A percentile compares a stretch with the other conserved stretches of the same genome.
Conservation (phyloP, 1,284 basidiomycete genomes). For the Coniferiporia sulphurascens region DNA sequence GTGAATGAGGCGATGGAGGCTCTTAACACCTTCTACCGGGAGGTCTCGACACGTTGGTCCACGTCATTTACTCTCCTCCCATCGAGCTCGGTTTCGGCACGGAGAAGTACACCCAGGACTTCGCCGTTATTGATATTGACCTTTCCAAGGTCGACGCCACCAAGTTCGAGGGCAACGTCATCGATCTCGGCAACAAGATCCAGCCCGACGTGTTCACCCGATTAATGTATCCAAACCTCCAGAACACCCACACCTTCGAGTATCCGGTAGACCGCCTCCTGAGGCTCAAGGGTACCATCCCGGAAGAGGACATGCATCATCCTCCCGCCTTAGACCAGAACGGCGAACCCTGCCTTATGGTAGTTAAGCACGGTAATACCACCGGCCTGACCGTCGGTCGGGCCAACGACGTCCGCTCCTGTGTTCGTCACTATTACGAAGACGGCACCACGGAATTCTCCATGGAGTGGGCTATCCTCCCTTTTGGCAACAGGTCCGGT, state of each 20-base stretch:
- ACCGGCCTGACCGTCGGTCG: constrained; percentile 33
- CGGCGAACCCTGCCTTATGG: constrained; percentile 27
- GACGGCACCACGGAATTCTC: background rate
- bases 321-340: constrained; percentile 28
- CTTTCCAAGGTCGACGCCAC: constrained; percentile 26
- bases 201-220: constrained; percentile 4
- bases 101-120: constrained; percentile 30
- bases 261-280: constrained; percentile 25
- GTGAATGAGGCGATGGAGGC: constrained; percentile 22
- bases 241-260: constrained; percentile 18
- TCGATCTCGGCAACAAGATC: constrained; percentile 25
- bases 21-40: constrained; percentile 21
- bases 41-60: constrained; percentile 27
- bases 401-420: constrained; percentile 29
- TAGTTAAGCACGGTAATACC: constrained; percentile 28
- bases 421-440: constrained; percentile 23
- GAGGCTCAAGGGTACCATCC: constrained; percentile 24
- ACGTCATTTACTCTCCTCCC: constrained; percentile 26
- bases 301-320: constrained; percentile 26
- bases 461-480: background rate
- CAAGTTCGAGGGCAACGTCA: constrained; percentile 25
- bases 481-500: constrained; percentile 22
- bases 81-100: constrained; percentile 22
- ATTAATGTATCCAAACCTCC: constrained; percentile 22
- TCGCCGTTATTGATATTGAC: constrained; percentile 31